Base-by-base conservation (phyloP, 257 asterid species). In the Fraxinus excelsior region DNA sequence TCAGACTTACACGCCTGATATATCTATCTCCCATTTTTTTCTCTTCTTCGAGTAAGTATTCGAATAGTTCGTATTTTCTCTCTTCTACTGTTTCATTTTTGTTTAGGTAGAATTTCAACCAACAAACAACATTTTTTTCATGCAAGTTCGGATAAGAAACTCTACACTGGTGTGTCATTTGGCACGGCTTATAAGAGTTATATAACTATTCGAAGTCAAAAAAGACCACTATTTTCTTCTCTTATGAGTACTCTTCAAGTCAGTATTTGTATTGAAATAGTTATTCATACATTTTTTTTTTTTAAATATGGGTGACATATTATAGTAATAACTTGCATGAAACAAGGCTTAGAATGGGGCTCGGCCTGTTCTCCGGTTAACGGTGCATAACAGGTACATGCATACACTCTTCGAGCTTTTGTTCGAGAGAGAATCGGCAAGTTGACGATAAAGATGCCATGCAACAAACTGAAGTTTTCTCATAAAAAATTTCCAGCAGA, bases 1-100 rank as follows among this genome's bases (percentile, higher is more conserved):
- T 60, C 64, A 79, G 3, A 78, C 58, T 65, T 79, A 80, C 79
- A 77, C 83, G 62, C 83, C 35, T 35, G 38, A 23, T 56, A 80
- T 32, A 53, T 21, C 12, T 21, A 60, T 11, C 65, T 67, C n/a
- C 2, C 67, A 49, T 13, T 58, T 81, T 42, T 26, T 9, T 35
- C n/a, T 66, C 32, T 44, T 37, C 16, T 16, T 64, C 46, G 19
- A 69, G 28, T 13, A 25, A 7, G 32, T 51, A 28, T 42, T 51
- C 28, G 60, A 76, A 75, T 26, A 53, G 25, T 71, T 74, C 35
- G 5, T 73, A 70, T 5, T 51, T n/a, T 34, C 53, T 40, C 16
- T 23, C 13, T 53, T 69, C 70, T 76, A 21, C 71, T 38, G 10
- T 25, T 28, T 23, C 26, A n/a, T 25, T 25, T 3, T 32, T 34